These are phyloP conservation scores for Leptographium wingfieldii DNA, from an alignment of 2,329 filamentous ascomycete species.

Conservation along the genomic window DNA sequence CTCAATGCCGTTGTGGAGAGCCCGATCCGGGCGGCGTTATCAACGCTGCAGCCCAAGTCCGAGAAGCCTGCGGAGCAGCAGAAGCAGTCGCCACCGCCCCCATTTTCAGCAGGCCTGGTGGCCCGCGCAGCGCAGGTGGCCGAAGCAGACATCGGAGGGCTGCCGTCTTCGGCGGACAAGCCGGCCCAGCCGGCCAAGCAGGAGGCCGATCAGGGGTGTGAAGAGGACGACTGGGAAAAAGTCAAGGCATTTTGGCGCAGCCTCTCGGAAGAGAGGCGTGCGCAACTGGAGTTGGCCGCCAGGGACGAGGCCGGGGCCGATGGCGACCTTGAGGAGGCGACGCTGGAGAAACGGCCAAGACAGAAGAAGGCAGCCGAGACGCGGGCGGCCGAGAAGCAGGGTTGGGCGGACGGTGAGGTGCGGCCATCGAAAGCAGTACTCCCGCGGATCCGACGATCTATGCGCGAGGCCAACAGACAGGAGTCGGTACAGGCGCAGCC, in stretches of 20 bases:
- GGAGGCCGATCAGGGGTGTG: background rate
- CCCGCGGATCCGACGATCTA: conserved; percentile 1
- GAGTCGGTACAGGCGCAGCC: background rate
- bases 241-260: conserved; percentile 60
- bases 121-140: background rate
- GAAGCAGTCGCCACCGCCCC: background rate
- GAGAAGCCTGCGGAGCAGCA: no score
- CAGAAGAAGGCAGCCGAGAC: conserved; percentile 28
- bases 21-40: conserved; percentile 23
- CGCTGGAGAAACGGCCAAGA: conserved; percentile 21
- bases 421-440: background rate
- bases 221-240: conserved; percentile 47
- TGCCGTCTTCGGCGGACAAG: background rate
- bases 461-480: conserved; percentile 1
- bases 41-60: background rate
- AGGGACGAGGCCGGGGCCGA: conserved; percentile 39
- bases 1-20: conserved; percentile 59
- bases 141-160: background rate
- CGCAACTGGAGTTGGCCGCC: conserved; percentile 46
- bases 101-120: background rate
- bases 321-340: conserved; percentile 27
- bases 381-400: conserved; percentile 25
- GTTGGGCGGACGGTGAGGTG: background rate
- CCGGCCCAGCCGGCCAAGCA: background rate
- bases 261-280: conserved; percentile 48